Evolutionary conservation across 768 basidiomycete genomes (phyloP), one percentile per base, ranked within the genome.

Genomic region (Clathrus columnatus): DNA sequence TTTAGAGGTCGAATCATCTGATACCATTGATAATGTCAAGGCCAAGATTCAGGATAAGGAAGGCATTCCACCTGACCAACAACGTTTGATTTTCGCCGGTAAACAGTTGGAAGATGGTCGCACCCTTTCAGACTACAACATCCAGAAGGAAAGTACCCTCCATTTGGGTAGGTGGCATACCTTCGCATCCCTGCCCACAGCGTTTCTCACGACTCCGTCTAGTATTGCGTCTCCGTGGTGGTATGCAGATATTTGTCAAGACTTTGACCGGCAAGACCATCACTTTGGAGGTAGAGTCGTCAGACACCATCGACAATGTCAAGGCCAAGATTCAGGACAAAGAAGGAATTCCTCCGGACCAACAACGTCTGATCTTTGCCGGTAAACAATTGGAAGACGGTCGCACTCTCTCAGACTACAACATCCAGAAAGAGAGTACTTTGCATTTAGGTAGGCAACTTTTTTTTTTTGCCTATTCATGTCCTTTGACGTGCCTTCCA

Each of bases 371-470:
- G 56, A 75, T 75, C 64, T 75, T 75, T 59, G 74, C 74, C 60
- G 74, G 74, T 53, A 75, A 75, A 69, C 73, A 75, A 67, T 65
- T 74, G 48, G 75, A 77, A 61, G 75, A 77, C 60, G 74, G 75
- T 46, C 71, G 75, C 59, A 77, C 75, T 18, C 65, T 75, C 21
- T 71, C 71, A 29, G 75, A 76, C 60, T 75, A 73, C 69, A 72
- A 72, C 63, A 73, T 94, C 62, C 92, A 95, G 80, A 94, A 94
- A 75, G 91, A 95, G 73, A 89, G 85, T 0, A 94, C 91, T 36
- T 84, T 95, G 49, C 92, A 94, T 64, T 80, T 83, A 47, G 68
- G 65, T 66, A 53, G 23, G 65, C 51, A 11, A 50, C 48, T 14
- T 36, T 14, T n/a, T 36, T 4, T 49, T 23, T 5, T 20, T 28